Evolutionary conservation across 768 basidiomycete genomes (phyloP).

Genomic region (Melanogaster broomeanus): DNA sequence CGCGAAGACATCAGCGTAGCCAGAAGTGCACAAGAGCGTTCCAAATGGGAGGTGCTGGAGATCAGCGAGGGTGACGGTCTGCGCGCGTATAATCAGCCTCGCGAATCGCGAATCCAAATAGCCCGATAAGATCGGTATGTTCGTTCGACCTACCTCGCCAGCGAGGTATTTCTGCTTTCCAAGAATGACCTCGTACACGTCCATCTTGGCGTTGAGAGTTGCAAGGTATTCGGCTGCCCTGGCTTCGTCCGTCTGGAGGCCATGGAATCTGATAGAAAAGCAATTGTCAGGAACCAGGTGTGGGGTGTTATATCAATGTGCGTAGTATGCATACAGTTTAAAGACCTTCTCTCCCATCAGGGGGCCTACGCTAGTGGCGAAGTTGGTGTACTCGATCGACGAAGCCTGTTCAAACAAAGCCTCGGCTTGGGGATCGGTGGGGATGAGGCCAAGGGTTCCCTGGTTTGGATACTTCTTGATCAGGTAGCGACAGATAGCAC

Average conservation of each 20-base stretch:
- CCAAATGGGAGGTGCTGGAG: conserved; percentile 58
- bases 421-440: too few species aligned
- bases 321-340: too few species aligned
- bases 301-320: too few species aligned
- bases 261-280: background rate
- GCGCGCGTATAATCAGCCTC: too few species aligned
- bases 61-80: too few species aligned
- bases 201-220: conserved; percentile 40
- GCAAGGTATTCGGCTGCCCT: too few species aligned
- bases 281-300: background rate
- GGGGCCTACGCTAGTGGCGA: conserved; percentile 42
- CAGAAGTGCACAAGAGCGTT: conserved; percentile 20
- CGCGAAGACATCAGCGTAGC: conserved; percentile 31
- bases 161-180: conserved; percentile 56
- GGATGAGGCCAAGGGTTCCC: too few species aligned
- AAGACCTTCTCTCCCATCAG: conserved; percentile 50
- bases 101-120: too few species aligned
- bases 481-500: too few species aligned
- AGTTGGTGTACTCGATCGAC: conserved; percentile 54
- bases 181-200: conserved; percentile 57
- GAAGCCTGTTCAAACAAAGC: too few species aligned
- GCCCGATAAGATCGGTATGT: background rate
- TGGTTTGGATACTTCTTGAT: too few species aligned
- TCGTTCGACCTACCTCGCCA: conserved; percentile 51
- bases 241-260: too few species aligned